Evolutionary conservation across 352 stramenopile genomes (phyloP).

Genomic region (Phytophthora nicotianae): DNA sequence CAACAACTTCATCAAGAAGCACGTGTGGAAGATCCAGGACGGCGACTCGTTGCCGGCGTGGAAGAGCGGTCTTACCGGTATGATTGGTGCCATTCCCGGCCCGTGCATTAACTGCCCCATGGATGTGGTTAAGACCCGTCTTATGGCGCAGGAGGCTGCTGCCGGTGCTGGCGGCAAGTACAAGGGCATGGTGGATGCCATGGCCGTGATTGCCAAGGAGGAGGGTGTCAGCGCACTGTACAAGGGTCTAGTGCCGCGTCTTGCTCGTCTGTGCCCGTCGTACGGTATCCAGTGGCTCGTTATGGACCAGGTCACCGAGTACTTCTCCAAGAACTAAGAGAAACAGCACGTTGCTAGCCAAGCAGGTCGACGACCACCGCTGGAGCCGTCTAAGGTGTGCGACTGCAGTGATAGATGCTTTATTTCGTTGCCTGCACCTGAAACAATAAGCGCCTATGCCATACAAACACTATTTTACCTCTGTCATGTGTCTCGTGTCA

Average conservation of each 20-base stretch:
- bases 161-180: slow-evolving; percentile 93
- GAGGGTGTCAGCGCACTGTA: slow-evolving; percentile 95
- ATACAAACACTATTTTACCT: slow-evolving; percentile 27
- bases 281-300: slow-evolving; percentile 90
- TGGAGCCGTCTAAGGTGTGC: slow-evolving; percentile 5
- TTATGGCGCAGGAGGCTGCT: slow-evolving; percentile 91
- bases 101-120: slow-evolving; percentile 91
- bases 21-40: slow-evolving; percentile 86
- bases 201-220: slow-evolving; percentile 93
- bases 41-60: slow-evolving; percentile 90
- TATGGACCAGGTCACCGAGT: slow-evolving; percentile 82
- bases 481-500: not conserved
- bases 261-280: slow-evolving; percentile 90
- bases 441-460: slow-evolving; percentile 13
- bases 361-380: slow-evolving; percentile 4
- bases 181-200: slow-evolving; percentile 91
- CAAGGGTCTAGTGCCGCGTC: slow-evolving; percentile 96
- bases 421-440: slow-evolving; percentile 18
- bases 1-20: slow-evolving; percentile 94
- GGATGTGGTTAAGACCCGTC: slow-evolving; percentile 97
- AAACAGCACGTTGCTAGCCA: slow-evolving; percentile 9
- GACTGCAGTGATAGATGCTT: slow-evolving; percentile 32
- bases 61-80: slow-evolving; percentile 95
- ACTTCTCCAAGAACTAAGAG: slow-evolving; percentile 64
- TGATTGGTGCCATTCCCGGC: slow-evolving; percentile 85